Evolutionary conservation across 78 protist species (phyloP).

Genomic region (Anaeramoeba flamelloides): DNA sequence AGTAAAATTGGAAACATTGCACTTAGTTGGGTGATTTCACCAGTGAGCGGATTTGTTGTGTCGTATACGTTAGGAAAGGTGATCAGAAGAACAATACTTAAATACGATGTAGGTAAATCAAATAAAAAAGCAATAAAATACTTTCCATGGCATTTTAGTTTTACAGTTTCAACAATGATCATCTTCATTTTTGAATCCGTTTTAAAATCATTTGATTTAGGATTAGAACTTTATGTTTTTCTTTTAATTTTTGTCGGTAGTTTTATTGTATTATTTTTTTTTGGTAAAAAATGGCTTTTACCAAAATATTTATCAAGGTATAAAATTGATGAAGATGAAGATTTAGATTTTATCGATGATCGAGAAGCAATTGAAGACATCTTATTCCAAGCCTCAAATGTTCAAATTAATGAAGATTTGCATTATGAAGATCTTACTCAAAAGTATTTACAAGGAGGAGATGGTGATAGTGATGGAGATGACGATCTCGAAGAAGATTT

Average conservation of each 20-base stretch:
- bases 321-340: neutral
- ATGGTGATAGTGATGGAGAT: no score
- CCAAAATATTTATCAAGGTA: neutral
- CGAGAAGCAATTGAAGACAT: neutral
- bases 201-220: neutral
- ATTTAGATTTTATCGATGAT: neutral
- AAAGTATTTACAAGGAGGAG: no score
- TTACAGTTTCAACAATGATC: neutral
- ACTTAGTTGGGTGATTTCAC: neutral
- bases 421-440: no score
- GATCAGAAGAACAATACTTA: neutral
- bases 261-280: neutral
- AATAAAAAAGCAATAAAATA: neutral
- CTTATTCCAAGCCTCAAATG: no score
- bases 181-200: neutral
- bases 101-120: neutral
- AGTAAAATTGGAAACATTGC: neutral
- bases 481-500: no score
- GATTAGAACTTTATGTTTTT: neutral
- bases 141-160: neutral
- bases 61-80: neutral
- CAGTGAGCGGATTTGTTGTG: neutral
- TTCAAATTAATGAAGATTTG: no score
- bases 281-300: neutral
- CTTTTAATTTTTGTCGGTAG: neutral